Evolutionary conservation across 768 basidiomycete genomes (phyloP).

Genomic region (Austroboletus eburneus): DNA sequence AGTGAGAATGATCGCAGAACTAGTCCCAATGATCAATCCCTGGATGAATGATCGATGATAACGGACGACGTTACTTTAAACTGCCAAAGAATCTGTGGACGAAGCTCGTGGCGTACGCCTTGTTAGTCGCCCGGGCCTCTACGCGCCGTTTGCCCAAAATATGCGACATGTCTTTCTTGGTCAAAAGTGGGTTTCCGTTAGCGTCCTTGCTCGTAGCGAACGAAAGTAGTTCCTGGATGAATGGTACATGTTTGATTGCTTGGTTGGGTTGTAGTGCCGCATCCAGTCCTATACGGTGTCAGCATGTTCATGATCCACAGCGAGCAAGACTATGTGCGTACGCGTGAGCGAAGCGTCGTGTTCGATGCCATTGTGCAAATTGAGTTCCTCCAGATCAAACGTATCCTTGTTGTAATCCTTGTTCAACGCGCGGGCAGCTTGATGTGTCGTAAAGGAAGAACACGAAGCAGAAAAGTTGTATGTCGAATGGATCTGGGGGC

Average conservation of each 20-base stretch:
- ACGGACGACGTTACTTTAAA: slow-evolving; percentile 50
- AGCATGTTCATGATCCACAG: not conserved
- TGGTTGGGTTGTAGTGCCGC: slow-evolving; percentile 46
- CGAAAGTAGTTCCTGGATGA: slow-evolving; percentile 27
- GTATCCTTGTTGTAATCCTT: too few relatives aligned
- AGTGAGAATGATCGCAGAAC: slow-evolving; percentile 57
- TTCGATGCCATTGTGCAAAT: too few relatives aligned
- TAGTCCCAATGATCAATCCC: too few relatives aligned
- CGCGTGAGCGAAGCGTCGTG: slow-evolving; percentile 27
- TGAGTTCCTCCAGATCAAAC: slow-evolving; percentile 50
- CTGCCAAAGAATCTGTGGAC: slow-evolving; percentile 62
- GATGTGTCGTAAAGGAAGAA: slow-evolving; percentile 59
- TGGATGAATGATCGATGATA: not conserved
- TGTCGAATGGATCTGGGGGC: slow-evolving; percentile 39
- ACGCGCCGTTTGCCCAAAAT: too few relatives aligned
- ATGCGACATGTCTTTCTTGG: too few relatives aligned
- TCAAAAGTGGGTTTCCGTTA: too few relatives aligned
- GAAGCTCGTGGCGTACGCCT: slow-evolving; percentile 47
- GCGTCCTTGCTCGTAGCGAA: too few relatives aligned
- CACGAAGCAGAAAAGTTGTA: slow-evolving; percentile 71
- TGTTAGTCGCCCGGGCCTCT: too few relatives aligned
- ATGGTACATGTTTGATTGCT: slow-evolving; percentile 42
- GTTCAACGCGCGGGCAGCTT: slow-evolving; percentile 51
- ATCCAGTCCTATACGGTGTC: slow-evolving; percentile 48
- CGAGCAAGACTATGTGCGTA: slow-evolving; percentile 4